Conservation (phyloP, 768 basidiomycete genomes). For the Leucosporidium creatinivorum region DNA sequence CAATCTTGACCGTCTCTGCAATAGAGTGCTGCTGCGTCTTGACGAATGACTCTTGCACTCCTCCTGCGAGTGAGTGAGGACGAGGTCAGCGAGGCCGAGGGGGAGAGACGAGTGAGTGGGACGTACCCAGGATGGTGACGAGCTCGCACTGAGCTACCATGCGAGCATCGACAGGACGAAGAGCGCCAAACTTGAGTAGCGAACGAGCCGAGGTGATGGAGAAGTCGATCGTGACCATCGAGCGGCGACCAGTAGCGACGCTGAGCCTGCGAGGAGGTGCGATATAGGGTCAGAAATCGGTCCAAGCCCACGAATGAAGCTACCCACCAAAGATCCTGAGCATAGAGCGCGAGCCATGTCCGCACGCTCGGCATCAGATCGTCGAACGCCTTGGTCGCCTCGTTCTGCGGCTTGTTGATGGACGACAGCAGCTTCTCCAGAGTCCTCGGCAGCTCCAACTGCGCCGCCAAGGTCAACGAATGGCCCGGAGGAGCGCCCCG, state of each 20-base stretch:
- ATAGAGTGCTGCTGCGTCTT: slow-evolving; percentile 18
- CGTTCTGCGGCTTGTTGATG: background rate
- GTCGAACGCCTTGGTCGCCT: slow-evolving; percentile 15
- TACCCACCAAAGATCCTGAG: slow-evolving; percentile 18
- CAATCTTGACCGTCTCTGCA: slow-evolving; percentile 18
- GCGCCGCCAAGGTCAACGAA: slow-evolving; percentile 15
- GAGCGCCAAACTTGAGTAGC: slow-evolving; percentile 19
- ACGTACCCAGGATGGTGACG: slow-evolving; percentile 18
- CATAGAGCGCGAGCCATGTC: slow-evolving; percentile 21
- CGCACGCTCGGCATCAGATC: slow-evolving; percentile 17
- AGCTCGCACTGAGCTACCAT: slow-evolving; percentile 29
- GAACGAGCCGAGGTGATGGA: slow-evolving; percentile 21
- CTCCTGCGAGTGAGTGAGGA: background rate
- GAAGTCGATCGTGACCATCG: slow-evolving; percentile 31
- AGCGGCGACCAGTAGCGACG: slow-evolving; percentile 21
- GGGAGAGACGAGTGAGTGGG: background rate
- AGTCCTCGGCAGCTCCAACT: slow-evolving; percentile 21
- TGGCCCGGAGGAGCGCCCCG: slow-evolving; percentile 27
- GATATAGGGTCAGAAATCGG: background rate
- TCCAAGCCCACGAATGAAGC: background rate
- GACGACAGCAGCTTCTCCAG: slow-evolving; percentile 16
- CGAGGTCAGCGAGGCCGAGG: background rate
- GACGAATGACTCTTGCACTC: slow-evolving; percentile 27
- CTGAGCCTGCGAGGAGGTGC: slow-evolving; percentile 4
- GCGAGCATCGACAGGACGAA: slow-evolving; percentile 27